These are phyloP conservation scores for Pseudomonodictys pantanalensis DNA, from an alignment of 495 filamentous ascomycete species.

Conservation along the genomic window DNA sequence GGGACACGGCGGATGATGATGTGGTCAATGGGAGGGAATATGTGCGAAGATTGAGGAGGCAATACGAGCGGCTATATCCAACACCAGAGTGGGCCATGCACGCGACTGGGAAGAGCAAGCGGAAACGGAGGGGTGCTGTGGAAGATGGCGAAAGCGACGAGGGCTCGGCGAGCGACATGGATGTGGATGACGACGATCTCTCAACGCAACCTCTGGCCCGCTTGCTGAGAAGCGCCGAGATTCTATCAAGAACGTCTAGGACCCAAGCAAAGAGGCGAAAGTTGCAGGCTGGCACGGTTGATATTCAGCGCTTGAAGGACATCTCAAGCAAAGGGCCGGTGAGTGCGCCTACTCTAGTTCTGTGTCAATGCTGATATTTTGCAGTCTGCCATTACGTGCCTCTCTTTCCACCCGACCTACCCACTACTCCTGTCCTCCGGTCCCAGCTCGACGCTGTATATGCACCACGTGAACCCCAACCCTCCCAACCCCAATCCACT, in stretches of 20 bases:
- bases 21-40: slow-evolving; percentile 84
- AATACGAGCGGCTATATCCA: slow-evolving; percentile 71
- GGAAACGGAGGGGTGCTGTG: slow-evolving; percentile 17
- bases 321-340: slow-evolving; percentile 59
- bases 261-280: slow-evolving; percentile 51
- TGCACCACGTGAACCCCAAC: slow-evolving; percentile 71
- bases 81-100: slow-evolving; percentile 69
- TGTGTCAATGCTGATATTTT: neutral
- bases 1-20: slow-evolving; percentile 77
- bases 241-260: slow-evolving; percentile 41
- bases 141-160: slow-evolving; percentile 18
- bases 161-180: slow-evolving; percentile 48
- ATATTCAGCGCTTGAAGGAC: slow-evolving; percentile 73
- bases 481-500: slow-evolving; percentile 72
- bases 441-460: slow-evolving; percentile 73
- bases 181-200: slow-evolving; percentile 55
- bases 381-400: slow-evolving; percentile 73
- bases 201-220: slow-evolving; percentile 73
- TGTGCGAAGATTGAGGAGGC: slow-evolving; percentile 68
- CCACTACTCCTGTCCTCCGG: slow-evolving; percentile 88
- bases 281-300: slow-evolving; percentile 79
- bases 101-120: slow-evolving; percentile 27
- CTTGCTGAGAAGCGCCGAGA: slow-evolving; percentile 67
- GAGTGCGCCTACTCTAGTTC: slow-evolving; percentile 31
- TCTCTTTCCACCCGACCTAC: slow-evolving; percentile 83